Conservation (phyloP, 179 eudicot genomes). For the Beta lomatogona region DNA sequence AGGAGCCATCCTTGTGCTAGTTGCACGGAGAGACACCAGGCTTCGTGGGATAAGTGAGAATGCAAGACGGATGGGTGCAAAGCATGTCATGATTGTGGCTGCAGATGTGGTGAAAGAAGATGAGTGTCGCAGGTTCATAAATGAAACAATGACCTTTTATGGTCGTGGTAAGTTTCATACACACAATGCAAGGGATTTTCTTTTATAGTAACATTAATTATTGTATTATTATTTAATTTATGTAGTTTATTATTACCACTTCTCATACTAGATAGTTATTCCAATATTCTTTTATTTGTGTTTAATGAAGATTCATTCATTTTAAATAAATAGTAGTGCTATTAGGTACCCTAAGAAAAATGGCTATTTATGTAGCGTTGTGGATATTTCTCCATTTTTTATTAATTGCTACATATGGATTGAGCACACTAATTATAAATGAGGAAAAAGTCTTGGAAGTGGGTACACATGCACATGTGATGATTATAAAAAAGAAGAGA, state of each 20-base stretch:
- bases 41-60: conserved; percentile 75
- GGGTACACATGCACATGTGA: too few species aligned
- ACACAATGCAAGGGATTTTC: neutral
- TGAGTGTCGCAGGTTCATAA: conserved; percentile 80
- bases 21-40: conserved; percentile 74
- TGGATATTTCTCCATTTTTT: too few species aligned
- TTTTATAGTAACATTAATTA: neutral
- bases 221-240: neutral
- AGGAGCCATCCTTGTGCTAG: conserved; percentile 70
- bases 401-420: too few species aligned
- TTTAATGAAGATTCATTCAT: neutral
- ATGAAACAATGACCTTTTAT: conserved; percentile 56
- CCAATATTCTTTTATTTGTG: too few species aligned
- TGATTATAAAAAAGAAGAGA: too few species aligned
- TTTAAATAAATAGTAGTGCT: too few species aligned
- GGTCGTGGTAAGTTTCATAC: conserved; percentile 59
- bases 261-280: neutral
- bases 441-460: too few species aligned
- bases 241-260: neutral
- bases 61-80: conserved; percentile 67
- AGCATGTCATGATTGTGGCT: conserved; percentile 74
- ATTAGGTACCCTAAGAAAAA: too few species aligned
- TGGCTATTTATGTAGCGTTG: too few species aligned
- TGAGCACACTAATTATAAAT: too few species aligned
- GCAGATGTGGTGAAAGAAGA: conserved; percentile 96